These are phyloP conservation scores for Auxenochlorella protothecoides DNA, from an alignment of 139 green algal species.

Conservation along the genomic window DNA sequence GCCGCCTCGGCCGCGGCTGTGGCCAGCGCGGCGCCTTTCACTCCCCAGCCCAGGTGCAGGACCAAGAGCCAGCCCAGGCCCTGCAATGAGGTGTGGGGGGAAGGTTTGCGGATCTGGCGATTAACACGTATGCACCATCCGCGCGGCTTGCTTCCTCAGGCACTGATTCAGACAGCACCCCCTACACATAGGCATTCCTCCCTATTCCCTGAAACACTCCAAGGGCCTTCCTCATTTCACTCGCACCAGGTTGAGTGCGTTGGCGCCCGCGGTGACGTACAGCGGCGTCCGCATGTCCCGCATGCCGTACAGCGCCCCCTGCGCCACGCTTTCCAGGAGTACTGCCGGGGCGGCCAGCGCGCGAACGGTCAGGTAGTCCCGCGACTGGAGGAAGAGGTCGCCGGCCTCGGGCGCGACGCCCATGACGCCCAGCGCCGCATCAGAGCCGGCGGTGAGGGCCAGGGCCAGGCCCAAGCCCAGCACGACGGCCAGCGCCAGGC, in stretches of 20 bases:
- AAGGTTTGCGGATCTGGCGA: too few relatives aligned
- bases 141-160: too few relatives aligned
- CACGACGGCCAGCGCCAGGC: constrained; percentile 22
- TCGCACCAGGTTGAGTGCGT: constrained; percentile 46
- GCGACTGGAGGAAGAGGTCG: constrained; percentile 24
- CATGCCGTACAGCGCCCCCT: constrained; percentile 61
- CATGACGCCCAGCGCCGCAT: constrained; percentile 39
- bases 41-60: constrained; percentile 25
- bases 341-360: constrained; percentile 48
- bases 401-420: constrained; percentile 26
- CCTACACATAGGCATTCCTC: too few relatives aligned
- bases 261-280: constrained; percentile 43
- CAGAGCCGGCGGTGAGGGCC: constrained; percentile 13
- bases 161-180: too few relatives aligned
- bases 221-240: too few relatives aligned
- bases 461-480: constrained; percentile 28
- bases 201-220: too few relatives aligned
- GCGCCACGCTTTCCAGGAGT: constrained; percentile 43
- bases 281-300: constrained; percentile 64
- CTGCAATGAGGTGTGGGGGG: too few relatives aligned
- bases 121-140: too few relatives aligned
- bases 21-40: constrained; percentile 42
- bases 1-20: constrained; percentile 41
- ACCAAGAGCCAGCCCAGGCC: constrained; percentile 36
- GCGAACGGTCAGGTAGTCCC: constrained; percentile 37